A percentile compares a stretch with the other conserved stretches of the same genome.
Conservation (phyloP, 78 protist genomes). For the Dictyostelium brefeldianum region DNA sequence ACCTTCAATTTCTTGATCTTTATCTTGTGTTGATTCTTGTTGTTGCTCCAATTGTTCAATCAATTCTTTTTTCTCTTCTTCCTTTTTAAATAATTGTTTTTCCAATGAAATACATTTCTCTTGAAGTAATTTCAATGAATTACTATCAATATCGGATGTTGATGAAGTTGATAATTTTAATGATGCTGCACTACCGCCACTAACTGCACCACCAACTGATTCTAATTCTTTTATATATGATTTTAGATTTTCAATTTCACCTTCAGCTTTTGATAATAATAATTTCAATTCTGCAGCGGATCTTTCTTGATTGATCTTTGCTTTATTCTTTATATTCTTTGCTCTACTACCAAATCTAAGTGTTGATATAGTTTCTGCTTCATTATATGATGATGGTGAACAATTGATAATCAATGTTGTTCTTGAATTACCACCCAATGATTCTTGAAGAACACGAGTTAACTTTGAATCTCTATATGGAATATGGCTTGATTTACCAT, state of each 20-base stretch:
- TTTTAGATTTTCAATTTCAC: slow-evolving; percentile 68
- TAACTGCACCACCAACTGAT: slow-evolving; percentile 23
- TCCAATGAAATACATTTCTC: slow-evolving; percentile 64
- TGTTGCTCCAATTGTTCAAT: slow-evolving; percentile 26
- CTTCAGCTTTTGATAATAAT: slow-evolving; percentile 50
- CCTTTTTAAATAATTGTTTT: slow-evolving; percentile 56
- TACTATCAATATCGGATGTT: background rate
- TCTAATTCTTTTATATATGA: slow-evolving; percentile 54
- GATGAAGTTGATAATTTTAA: background rate
- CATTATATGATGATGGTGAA: slow-evolving; percentile 84
- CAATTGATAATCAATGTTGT: slow-evolving; percentile 90
- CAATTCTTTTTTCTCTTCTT: slow-evolving; percentile 77
- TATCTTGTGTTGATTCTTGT: slow-evolving; percentile 57
- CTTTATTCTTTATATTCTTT: slow-evolving; percentile 91
- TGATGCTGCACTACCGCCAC: background rate
- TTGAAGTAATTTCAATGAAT: background rate
- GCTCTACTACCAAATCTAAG: slow-evolving; percentile 91
- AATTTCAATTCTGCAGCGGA: slow-evolving; percentile 81
- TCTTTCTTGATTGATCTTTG: slow-evolving; percentile 88
- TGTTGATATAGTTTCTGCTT: slow-evolving; percentile 87
- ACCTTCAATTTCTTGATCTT: slow-evolving; percentile 70
- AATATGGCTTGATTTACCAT: slow-evolving; percentile 85
- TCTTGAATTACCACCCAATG: slow-evolving; percentile 94
- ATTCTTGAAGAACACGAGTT: slow-evolving; percentile 94
- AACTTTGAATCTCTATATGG: slow-evolving; percentile 97